phyloP scores from a whole-genome alignment of 345 rosid species.

The Citropsis articulata region DNA sequence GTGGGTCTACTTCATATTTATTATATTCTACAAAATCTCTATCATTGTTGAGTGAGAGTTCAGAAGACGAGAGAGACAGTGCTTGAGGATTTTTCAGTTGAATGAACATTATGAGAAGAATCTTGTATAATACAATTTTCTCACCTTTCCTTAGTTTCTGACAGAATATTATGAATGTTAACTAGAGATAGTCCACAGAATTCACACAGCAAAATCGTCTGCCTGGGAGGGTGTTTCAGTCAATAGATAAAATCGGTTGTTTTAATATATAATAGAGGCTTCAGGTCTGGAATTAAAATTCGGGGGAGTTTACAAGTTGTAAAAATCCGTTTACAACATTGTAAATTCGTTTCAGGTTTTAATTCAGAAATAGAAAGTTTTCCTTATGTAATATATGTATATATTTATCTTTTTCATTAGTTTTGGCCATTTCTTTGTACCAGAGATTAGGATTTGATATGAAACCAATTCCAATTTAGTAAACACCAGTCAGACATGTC shows the following conservation, averaged over 20 bases:
- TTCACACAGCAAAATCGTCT: background rate
- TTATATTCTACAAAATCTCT: conserved; percentile 10
- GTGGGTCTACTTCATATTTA: conserved; percentile 17
- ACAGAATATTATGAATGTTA: background rate
- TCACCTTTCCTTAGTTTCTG: conserved; percentile 1
- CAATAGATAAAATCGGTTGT: background rate
- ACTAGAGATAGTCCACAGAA: background rate
- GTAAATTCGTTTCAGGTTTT: too few species aligned
- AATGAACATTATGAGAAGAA: too few species aligned
- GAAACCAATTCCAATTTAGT: too few species aligned
- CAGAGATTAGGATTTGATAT: background rate
- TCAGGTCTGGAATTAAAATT: too few species aligned
- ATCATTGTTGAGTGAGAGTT: conserved; percentile 8
- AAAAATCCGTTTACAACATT: too few species aligned
- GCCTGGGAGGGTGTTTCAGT: background rate
- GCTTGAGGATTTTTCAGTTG: conserved; percentile 8
- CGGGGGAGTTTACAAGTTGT: too few species aligned
- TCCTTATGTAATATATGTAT: too few species aligned
- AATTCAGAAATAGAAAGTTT: too few species aligned
- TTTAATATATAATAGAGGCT: background rate
- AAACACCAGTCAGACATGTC: too few species aligned
- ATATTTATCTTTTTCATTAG: background rate
- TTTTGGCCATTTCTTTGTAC: background rate
- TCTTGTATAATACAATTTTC: background rate
- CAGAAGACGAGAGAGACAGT: background rate